phyloP scores from a whole-genome alignment of 2,329 filamentous ascomycete genomes.

The Aspergillus pseudotamarii region DNA sequence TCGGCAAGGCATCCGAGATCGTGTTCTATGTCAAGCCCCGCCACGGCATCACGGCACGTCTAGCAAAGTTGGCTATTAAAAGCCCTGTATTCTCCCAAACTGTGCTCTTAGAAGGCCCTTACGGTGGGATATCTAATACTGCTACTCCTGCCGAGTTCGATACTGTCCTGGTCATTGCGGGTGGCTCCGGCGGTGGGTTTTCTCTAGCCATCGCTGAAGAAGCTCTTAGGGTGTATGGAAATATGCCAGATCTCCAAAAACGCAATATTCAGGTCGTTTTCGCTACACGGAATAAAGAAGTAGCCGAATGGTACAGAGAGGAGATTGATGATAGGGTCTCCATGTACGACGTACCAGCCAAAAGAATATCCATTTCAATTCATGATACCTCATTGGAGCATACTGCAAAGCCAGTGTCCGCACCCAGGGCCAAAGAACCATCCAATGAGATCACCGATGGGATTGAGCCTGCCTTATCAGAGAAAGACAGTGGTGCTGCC shows the following conservation, averaged over 20 bases:
- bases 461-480: background rate
- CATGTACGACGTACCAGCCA: constrained; percentile 4
- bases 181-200: constrained; percentile 61
- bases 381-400: constrained; percentile 16
- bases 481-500: background rate
- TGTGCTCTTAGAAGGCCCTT: constrained; percentile 62
- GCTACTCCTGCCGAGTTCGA: constrained; percentile 44
- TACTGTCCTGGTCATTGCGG: constrained; percentile 53
- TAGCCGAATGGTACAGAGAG: constrained; percentile 17
- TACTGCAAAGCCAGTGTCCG: background rate
- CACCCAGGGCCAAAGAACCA: background rate
- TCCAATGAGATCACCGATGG: background rate
- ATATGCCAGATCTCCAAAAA: background rate
- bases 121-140: constrained; percentile 53
- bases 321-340: constrained; percentile 9
- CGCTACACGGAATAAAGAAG: constrained; percentile 6
- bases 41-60: constrained; percentile 53
- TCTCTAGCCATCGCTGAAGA: constrained; percentile 54
- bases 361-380: constrained; percentile 18
- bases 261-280: constrained; percentile 17
- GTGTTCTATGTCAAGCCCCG: constrained; percentile 58
- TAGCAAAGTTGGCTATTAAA: constrained; percentile 45
- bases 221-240: constrained; percentile 20
- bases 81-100: constrained; percentile 42
- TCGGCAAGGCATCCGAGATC: constrained; percentile 40